Conservation (phyloP, 257 asterid genomes). For the Ehretia macrophylla region DNA sequence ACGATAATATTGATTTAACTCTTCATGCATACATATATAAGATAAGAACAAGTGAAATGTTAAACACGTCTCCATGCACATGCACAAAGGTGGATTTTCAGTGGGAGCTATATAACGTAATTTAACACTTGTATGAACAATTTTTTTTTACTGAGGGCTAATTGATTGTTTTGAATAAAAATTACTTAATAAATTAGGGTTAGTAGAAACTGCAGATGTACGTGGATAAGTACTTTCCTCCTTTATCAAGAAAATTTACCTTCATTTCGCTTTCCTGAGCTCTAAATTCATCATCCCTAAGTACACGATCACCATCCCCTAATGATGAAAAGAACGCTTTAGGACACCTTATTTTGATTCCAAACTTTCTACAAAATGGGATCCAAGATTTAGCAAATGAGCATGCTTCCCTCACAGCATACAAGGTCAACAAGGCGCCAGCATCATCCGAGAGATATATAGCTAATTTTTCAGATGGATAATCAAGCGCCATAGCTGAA, state of each 20-base stretch:
- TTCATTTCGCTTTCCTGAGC: constrained; percentile 41
- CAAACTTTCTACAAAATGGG: constrained; percentile 63
- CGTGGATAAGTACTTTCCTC: constrained; percentile 70
- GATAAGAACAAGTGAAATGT: no score
- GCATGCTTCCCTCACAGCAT: constrained; percentile 57
- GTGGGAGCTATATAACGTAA: no score
- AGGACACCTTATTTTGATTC: constrained; percentile 57
- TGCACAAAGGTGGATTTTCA: no score
- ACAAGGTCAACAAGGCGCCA: constrained; percentile 65
- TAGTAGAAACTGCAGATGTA: constrained; percentile 46
- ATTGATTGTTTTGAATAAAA: no score
- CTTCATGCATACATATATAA: no score
- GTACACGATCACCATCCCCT: constrained; percentile 46
- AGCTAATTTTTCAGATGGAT: constrained; percentile 64
- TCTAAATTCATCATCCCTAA: constrained; percentile 37
- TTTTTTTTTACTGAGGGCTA: no score
- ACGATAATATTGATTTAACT: no score
- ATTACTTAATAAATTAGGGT: no score
- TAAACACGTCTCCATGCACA: no score
- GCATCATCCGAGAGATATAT: constrained; percentile 79
- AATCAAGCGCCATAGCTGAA: constrained; percentile 76
- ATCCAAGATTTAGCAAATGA: constrained; percentile 55
- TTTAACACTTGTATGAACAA: no score
- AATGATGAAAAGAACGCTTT: constrained; percentile 59
- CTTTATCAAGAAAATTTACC: constrained; percentile 75